A percentile compares a stretch with the other conserved stretches of the same genome.
These are phyloP conservation scores for Psidium friedrichsthalianum DNA, from an alignment of 345 rosid genomes.

Conservation along the genomic window DNA sequence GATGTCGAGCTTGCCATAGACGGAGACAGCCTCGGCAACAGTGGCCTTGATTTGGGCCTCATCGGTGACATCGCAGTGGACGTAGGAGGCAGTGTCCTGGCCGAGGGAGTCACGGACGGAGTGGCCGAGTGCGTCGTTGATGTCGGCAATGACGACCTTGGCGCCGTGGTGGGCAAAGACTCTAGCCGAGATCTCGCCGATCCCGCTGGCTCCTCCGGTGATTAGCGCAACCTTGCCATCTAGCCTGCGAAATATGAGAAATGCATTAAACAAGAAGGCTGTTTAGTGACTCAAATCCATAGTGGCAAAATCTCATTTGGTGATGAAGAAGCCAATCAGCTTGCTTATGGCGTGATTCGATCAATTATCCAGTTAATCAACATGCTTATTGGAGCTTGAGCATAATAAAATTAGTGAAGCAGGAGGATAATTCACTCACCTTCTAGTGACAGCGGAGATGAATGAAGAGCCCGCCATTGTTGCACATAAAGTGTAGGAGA, in stretches of 20 bases:
- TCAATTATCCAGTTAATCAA: not conserved
- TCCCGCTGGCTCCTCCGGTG: conserved; percentile 23
- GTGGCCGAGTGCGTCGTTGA: conserved; percentile 13
- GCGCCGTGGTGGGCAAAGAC: conserved; percentile 18
- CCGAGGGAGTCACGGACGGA: conserved; percentile 9
- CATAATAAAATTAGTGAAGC: no score
- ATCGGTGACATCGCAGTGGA: conserved; percentile 23
- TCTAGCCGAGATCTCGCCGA: conserved; percentile 13
- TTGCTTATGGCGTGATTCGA: not conserved
- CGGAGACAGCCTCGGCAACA: conserved; percentile 14
- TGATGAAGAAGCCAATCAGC: not conserved
- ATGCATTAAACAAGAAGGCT: not conserved
- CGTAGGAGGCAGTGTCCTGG: conserved; percentile 5
- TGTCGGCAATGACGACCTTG: conserved; percentile 15
- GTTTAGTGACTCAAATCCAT: not conserved
- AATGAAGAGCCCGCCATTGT: conserved; percentile 4
- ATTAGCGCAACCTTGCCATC: conserved; percentile 25
- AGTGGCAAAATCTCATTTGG: not conserved
- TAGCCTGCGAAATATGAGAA: not conserved
- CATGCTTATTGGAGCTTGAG: no score
- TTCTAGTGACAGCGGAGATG: conserved; percentile 1
- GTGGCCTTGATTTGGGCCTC: conserved; percentile 15
- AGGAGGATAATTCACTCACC: not conserved
- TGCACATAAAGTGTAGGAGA: not conserved
- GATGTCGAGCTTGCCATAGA: conserved; percentile 30